phyloP scores from a whole-genome alignment of 495 filamentous ascomycete genomes.

The Clavariopsis aquatica region DNA sequence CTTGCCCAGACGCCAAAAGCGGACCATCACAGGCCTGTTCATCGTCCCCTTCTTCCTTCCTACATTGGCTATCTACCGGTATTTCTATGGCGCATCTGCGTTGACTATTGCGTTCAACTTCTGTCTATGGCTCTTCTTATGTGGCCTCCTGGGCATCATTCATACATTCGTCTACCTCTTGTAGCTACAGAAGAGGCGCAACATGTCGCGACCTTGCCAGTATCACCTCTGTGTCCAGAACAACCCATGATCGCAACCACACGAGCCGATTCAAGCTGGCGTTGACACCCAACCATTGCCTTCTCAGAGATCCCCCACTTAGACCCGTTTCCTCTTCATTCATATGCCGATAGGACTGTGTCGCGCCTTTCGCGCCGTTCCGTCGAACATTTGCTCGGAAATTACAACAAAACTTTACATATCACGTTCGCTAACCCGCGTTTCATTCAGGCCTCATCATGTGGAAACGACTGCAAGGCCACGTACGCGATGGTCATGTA shows the following conservation, averaged over 20 bases:
- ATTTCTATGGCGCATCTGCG: slow-evolving; percentile 13
- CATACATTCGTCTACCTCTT: slow-evolving; percentile 18
- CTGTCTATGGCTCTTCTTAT: slow-evolving; percentile 1
- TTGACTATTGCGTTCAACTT: slow-evolving; percentile 6
- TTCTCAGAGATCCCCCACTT: slow-evolving; percentile 7
- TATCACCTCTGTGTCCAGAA: slow-evolving; percentile 13
- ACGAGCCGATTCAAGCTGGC: neutral
- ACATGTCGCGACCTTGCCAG: neutral
- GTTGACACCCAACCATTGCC: neutral
- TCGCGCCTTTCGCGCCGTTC: too few relatives aligned
- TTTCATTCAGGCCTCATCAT: slow-evolving; percentile 28
- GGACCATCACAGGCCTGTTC: neutral
- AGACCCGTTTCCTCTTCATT: neutral
- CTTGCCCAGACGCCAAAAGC: slow-evolving; percentile 5
- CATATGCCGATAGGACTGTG: too few relatives aligned
- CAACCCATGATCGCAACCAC: neutral
- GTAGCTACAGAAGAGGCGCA: neutral
- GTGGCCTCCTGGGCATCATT: neutral
- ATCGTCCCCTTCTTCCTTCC: slow-evolving; percentile 6
- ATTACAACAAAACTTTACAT: neutral
- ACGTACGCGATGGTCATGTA: slow-evolving; percentile 40
- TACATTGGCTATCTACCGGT: slow-evolving; percentile 17
- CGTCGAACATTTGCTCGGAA: neutral
- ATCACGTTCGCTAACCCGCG: slow-evolving; percentile 6
- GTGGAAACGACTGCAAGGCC: slow-evolving; percentile 38